These are phyloP conservation scores for Gastrolobium bilobum DNA, from an alignment of 306 rosid genomes.

Conservation along the genomic window DNA sequence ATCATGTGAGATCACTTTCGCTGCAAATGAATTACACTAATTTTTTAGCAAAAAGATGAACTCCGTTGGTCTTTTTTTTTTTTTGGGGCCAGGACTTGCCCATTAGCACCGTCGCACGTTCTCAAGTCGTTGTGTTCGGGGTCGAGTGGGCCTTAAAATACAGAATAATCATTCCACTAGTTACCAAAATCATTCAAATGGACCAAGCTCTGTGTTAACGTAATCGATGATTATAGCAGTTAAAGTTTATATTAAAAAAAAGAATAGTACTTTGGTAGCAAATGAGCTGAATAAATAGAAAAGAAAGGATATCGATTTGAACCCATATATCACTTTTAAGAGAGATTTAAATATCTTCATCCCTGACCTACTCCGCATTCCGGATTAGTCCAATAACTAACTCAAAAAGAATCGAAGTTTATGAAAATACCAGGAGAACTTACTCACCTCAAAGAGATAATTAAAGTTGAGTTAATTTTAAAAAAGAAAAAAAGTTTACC, in stretches of 20 bases:
- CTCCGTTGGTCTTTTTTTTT: neutral
- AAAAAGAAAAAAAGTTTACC: too few relatives aligned
- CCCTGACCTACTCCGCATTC: too few relatives aligned
- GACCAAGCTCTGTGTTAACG: neutral
- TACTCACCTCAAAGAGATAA: too few relatives aligned
- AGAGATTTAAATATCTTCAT: too few relatives aligned
- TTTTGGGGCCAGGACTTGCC: slow-evolving; percentile 1
- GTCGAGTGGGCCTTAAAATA: neutral
- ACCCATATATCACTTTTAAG: too few relatives aligned
- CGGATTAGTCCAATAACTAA: too few relatives aligned
- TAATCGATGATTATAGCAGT: neutral
- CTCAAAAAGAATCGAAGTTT: too few relatives aligned
- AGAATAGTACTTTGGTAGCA: too few relatives aligned
- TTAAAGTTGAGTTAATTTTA: too few relatives aligned
- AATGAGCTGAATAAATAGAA: too few relatives aligned
- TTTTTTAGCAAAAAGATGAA: neutral
- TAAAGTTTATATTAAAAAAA: neutral
- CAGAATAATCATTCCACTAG: neutral
- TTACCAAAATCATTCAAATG: neutral
- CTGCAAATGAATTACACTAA: neutral
- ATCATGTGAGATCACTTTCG: neutral
- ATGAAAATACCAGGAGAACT: too few relatives aligned
- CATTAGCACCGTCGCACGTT: neutral
- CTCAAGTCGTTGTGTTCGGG: neutral
- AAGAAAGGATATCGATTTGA: too few relatives aligned